phyloP scores from a whole-genome alignment of 2,329 filamentous ascomycete species.

The Alternaria gaisen region DNA sequence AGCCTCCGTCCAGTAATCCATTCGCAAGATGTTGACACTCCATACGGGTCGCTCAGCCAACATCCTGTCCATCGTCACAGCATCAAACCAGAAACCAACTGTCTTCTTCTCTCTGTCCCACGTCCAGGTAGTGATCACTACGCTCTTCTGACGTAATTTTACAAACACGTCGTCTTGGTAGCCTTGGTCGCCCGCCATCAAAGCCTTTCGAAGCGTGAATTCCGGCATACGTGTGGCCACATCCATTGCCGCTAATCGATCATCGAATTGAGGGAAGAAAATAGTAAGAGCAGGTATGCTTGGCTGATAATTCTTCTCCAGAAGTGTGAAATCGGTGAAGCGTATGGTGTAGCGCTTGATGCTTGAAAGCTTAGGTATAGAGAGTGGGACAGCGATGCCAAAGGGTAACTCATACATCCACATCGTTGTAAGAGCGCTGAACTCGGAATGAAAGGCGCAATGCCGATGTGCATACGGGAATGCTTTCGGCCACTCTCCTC shows the following conservation, averaged over 20 bases:
- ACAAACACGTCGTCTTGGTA: background rate
- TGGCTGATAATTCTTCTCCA: too few relatives aligned
- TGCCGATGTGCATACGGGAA: too few relatives aligned
- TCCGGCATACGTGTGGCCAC: background rate
- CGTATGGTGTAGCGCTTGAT: background rate
- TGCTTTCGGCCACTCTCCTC: too few relatives aligned
- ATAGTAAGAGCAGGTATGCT: too few relatives aligned
- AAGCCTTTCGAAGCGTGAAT: background rate
- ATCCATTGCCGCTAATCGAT: background rate
- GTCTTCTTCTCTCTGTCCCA: too few relatives aligned
- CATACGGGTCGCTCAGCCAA: background rate
- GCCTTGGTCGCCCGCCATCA: background rate
- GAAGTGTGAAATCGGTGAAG: background rate
- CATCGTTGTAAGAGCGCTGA: too few relatives aligned
- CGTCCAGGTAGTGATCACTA: background rate
- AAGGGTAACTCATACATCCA: background rate
- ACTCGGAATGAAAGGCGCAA: too few relatives aligned
- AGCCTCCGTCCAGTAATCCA: background rate
- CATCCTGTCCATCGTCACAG: background rate
- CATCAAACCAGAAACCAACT: too few relatives aligned
- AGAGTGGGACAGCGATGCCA: background rate
- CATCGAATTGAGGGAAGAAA: background rate
- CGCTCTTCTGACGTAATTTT: background rate
- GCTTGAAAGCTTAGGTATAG: background rate
- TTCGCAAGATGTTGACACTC: background rate